phyloP scores from a whole-genome alignment of 2,329 filamentous ascomycete species.

The Ophiostoma perfectum region DNA sequence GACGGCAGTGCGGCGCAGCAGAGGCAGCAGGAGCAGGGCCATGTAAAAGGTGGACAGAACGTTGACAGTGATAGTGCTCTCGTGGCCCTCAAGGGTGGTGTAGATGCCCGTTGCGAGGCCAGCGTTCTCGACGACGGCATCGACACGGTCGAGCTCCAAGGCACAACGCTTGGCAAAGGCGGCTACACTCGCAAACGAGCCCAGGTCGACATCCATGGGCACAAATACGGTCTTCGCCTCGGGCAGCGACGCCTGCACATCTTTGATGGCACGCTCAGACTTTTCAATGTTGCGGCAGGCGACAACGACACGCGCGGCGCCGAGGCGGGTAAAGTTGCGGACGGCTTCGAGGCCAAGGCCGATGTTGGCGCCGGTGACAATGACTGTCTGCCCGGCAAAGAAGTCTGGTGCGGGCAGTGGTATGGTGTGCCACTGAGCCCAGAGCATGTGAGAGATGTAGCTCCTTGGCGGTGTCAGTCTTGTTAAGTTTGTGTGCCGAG shows the following conservation, averaged over 20 bases:
- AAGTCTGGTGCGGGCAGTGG: constrained; percentile 26
- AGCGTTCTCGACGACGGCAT: constrained; percentile 42
- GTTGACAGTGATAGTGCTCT: constrained; percentile 43
- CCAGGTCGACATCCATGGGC: constrained; percentile 49
- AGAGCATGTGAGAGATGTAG: constrained; percentile 24
- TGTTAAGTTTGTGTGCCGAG: not conserved
- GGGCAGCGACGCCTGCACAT: constrained; percentile 33
- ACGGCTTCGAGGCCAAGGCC: constrained; percentile 38
- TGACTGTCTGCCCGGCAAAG: constrained; percentile 31
- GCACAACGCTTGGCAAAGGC: constrained; percentile 36
- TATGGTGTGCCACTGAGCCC: constrained; percentile 26
- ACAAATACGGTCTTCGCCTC: constrained; percentile 32
- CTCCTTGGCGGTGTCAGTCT: constrained; percentile 12
- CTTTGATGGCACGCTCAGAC: constrained; percentile 37
- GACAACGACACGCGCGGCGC: constrained; percentile 37
- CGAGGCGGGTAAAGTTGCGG: constrained; percentile 36
- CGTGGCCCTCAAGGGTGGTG: constrained; percentile 34
- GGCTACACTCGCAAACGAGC: constrained; percentile 42
- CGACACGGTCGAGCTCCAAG: constrained; percentile 37
- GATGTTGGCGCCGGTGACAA: constrained; percentile 38
- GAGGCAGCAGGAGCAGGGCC: constrained; percentile 40
- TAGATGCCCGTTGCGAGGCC: constrained; percentile 29
- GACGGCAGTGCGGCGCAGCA: constrained; percentile 36
- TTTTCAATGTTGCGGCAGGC: constrained; percentile 35
- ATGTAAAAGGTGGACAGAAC: constrained; percentile 44